These are phyloP conservation scores for Cyanodermella asteris DNA, from an alignment of 2,329 filamentous ascomycete species.

Conservation along the genomic window DNA sequence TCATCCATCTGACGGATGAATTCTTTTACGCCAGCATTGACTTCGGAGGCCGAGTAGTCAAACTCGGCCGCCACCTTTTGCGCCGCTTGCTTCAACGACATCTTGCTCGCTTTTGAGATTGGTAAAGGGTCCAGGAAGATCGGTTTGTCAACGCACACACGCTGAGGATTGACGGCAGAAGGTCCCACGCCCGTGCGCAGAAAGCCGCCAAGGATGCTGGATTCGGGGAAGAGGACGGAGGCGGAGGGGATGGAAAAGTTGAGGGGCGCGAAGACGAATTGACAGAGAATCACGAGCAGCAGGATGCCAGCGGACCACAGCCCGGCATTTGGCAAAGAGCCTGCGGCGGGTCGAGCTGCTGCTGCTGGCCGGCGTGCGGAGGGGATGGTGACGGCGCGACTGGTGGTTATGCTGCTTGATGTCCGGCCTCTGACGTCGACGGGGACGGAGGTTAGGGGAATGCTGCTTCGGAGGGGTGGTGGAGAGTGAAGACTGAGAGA, in stretches of 20 bases:
- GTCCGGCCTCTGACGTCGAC: too few relatives aligned
- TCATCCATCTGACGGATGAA: constrained; percentile 77
- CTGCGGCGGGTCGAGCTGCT: too few relatives aligned
- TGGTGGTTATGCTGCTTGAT: too few relatives aligned
- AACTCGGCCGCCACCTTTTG: constrained; percentile 33
- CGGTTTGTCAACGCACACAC: constrained; percentile 31
- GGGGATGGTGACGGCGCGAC: too few relatives aligned
- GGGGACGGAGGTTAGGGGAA: too few relatives aligned
- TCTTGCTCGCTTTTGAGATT: constrained; percentile 33
- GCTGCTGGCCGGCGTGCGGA: too few relatives aligned
- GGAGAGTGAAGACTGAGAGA: too few relatives aligned
- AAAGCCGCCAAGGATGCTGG: background rate
- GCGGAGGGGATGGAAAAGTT: too few relatives aligned
- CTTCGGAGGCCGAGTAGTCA: constrained; percentile 55
- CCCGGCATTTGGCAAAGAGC: too few relatives aligned
- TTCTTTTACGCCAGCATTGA: constrained; percentile 62
- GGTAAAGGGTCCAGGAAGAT: constrained; percentile 33
- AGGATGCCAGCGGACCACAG: constrained; percentile 13
- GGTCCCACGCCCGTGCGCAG: background rate
- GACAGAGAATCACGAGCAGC: constrained; percentile 12
- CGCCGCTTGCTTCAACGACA: constrained; percentile 25
- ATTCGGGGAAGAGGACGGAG: background rate
- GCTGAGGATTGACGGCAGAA: background rate
- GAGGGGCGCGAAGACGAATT: constrained; percentile 20
- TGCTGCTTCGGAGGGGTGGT: too few relatives aligned